Evolutionary conservation across 2,329 filamentous ascomycete species (phyloP), one percentile per base, ranked within the genome.

Genomic region (Geosmithia putterillii): DNA sequence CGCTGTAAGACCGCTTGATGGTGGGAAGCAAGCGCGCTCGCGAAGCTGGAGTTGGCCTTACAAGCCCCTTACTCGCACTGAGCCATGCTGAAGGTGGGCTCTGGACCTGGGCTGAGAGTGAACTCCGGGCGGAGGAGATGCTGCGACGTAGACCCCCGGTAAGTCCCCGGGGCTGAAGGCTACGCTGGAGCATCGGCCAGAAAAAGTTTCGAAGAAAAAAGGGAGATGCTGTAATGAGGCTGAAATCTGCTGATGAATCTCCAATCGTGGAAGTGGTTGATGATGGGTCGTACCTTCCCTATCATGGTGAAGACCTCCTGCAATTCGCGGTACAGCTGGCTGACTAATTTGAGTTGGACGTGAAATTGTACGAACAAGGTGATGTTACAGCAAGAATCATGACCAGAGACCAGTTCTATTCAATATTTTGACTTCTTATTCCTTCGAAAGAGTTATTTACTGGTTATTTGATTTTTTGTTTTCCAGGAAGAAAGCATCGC

Each of bases 151-250:
- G 42, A 48, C 42, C 43, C 28, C 32, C 43, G 35, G 36, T 8
- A 22, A 44, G 44, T 38, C 38, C 44, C 21, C 32, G 36, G 23
- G 22, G 42, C 37, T 40, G 37, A 23, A 45, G 41, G 38, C 39
- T 40, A 43, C 45, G 45, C 40, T 38, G 39, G 10, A 44, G 42
- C 47, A 48, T 48, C 39, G 42, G 32, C 45, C 32, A 34, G 38
- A 18, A 37, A 3, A 12, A 4, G 6, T 19, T 19, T 39, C 15
- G 37, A 20, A 8, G 7, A 20, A 22, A 14, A 15, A 19, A 39
- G 17, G 37, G 18, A 12, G 12, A 39, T 15, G 37, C 15, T 14
- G 28, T 12, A 32, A 32, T 32, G 28, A 32, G 23, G 15, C 15
- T 32, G 7, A 25, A 32, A 14, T 32, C 4, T 32, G 35, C 14